Percentiles rank a stretch among this genome's conserved stretches.
Evolutionary conservation across 75 land plant species (phyloP).

Genomic region (Ceratopteris richardii): DNA sequence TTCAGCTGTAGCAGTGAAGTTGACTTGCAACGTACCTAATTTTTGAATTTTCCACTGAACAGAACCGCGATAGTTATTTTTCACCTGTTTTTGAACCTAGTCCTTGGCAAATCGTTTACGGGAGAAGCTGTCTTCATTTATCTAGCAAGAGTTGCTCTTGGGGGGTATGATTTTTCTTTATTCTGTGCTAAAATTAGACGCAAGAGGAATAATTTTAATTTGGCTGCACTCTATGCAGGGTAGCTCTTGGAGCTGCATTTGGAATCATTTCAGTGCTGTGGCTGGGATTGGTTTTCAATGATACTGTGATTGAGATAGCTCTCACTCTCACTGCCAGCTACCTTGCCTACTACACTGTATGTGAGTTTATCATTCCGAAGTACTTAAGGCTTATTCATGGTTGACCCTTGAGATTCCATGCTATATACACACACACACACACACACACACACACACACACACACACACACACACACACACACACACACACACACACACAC

Average conservation of each 20-base stretch:
- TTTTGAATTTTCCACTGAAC: too few species aligned
- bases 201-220: too few species aligned
- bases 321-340: slow-evolving; percentile 94
- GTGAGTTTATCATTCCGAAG: slow-evolving; percentile 3
- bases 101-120: slow-evolving; percentile 56
- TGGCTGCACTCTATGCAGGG: slow-evolving; percentile 63
- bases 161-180: slow-evolving; percentile 54
- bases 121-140: slow-evolving; percentile 55
- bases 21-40: too few species aligned
- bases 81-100: slow-evolving; percentile 74
- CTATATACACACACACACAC: too few species aligned
- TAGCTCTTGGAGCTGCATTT: slow-evolving; percentile 83
- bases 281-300: slow-evolving; percentile 90
- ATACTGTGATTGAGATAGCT: slow-evolving; percentile 89
- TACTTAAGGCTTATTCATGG: too few species aligned
- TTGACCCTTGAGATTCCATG: too few species aligned
- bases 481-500: too few species aligned
- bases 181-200: too few species aligned
- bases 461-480: too few species aligned
- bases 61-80: slow-evolving; percentile 98
- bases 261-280: slow-evolving; percentile 76
- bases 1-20: too few species aligned
- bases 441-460: too few species aligned
- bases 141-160: slow-evolving; percentile 61
- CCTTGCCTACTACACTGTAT: slow-evolving; percentile 90